Evolutionary conservation across 805 yeast species (phyloP).

Genomic region (Wickerhamomyces rabaulensis): DNA sequence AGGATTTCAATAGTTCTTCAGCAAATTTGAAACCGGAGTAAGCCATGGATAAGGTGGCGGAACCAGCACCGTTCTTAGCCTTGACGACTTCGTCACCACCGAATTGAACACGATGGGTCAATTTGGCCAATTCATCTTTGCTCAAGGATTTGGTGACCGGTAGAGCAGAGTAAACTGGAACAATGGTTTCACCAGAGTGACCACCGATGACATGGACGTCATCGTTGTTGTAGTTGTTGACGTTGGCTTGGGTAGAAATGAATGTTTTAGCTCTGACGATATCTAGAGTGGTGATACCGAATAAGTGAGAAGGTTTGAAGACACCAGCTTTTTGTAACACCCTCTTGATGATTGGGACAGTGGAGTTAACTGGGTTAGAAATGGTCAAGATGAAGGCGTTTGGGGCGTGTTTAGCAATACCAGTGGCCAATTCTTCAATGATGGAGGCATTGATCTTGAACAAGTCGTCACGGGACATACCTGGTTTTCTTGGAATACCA

Average conservation of each 20-base stretch:
- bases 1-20: conserved; percentile 55
- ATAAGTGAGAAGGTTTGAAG: conserved; percentile 65
- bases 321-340: conserved; percentile 63
- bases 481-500: conserved; percentile 91
- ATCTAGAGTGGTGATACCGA: conserved; percentile 90
- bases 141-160: conserved; percentile 15
- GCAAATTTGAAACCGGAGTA: conserved; percentile 79
- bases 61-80: conserved; percentile 81
- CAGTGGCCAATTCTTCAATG: conserved; percentile 66
- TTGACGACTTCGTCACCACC: conserved; percentile 89
- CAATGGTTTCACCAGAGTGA: conserved; percentile 80
- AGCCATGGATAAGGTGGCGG: conserved; percentile 84
- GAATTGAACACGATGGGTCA: conserved; percentile 73
- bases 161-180: conserved; percentile 54
- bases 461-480: conserved; percentile 89
- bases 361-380: conserved; percentile 91
- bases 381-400: conserved; percentile 75
- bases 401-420: conserved; percentile 68
- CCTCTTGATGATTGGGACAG: conserved; percentile 86
- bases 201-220: conserved; percentile 77
- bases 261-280: conserved; percentile 78
- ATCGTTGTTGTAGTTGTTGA: conserved; percentile 33
- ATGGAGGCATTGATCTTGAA: conserved; percentile 82
- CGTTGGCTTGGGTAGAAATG: conserved; percentile 20
- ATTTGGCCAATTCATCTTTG: conserved; percentile 27